Conservation (phyloP, 345 rosid species). For the Hevea brasiliensis region DNA sequence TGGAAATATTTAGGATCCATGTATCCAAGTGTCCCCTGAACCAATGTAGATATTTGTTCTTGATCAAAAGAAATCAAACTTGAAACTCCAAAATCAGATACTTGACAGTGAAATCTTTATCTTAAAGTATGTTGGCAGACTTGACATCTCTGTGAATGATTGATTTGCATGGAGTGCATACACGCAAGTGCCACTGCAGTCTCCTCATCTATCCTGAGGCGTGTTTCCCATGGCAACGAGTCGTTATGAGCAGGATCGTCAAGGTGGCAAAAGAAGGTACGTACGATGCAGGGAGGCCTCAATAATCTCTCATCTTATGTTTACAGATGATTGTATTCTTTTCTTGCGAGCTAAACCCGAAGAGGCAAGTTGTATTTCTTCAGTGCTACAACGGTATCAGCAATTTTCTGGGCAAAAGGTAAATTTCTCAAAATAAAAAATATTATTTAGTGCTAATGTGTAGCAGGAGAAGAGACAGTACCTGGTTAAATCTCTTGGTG, state of each 20-base stretch:
- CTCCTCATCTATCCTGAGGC: slow-evolving; percentile 21
- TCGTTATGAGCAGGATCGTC: no score
- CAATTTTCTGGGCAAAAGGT: no score
- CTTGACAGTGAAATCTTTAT: slow-evolving; percentile 23
- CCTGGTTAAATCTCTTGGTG: no score
- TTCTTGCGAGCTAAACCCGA: no score
- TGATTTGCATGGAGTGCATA: slow-evolving; percentile 25
- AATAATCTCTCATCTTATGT: no score
- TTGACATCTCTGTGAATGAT: slow-evolving; percentile 32
- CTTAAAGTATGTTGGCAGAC: slow-evolving; percentile 25
- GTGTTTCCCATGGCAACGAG: slow-evolving; percentile 22
- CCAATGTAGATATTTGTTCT: slow-evolving; percentile 20
- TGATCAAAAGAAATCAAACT: slow-evolving; percentile 29
- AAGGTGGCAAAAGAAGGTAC: slow-evolving; percentile 21
- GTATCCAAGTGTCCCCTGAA: slow-evolving; percentile 34
- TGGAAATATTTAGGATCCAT: slow-evolving; percentile 34
- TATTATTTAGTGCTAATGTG: no score
- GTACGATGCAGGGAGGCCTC: no score
- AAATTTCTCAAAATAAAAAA: no score
- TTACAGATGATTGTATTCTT: no score
- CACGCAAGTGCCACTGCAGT: slow-evolving; percentile 18
- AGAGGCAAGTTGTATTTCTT: no score
- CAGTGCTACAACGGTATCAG: no score
- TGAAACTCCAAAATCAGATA: slow-evolving; percentile 28
- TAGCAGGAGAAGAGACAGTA: no score